Percentiles rank a stretch among this genome's conserved stretches.
Evolutionary conservation across 192 early-diverging fungal species (phyloP).

Genomic region (Coemansia asiatica): DNA sequence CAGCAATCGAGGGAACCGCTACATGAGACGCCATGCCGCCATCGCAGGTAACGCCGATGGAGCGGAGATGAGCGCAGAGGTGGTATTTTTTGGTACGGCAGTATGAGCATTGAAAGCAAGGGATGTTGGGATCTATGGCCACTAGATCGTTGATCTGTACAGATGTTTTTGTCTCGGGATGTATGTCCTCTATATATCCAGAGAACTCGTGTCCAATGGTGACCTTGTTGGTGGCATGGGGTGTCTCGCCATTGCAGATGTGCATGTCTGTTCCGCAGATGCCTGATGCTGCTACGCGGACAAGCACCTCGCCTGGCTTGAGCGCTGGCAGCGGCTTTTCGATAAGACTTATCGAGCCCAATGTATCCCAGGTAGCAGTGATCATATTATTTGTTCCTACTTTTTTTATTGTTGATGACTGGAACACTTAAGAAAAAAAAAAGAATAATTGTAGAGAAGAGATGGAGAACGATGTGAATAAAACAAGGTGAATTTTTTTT

Average conservation of each 20-base stretch:
- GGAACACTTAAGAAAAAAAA: no score
- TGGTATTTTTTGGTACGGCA: constrained; percentile 54
- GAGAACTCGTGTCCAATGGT: constrained; percentile 59
- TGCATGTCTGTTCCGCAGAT: constrained; percentile 60
- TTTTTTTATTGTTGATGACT: constrained; percentile 4
- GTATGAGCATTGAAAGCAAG: constrained; percentile 52
- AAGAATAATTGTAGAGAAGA: no score
- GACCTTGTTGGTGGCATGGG: constrained; percentile 45
- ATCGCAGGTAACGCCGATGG: constrained; percentile 55
- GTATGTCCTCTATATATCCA: constrained; percentile 52
- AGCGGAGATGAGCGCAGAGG: constrained; percentile 39
- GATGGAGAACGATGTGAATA: no score
- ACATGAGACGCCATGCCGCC: constrained; percentile 59
- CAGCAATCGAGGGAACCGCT: constrained; percentile 36
- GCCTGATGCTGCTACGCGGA: constrained; percentile 58
- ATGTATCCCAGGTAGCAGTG: constrained; percentile 52
- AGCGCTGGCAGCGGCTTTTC: constrained; percentile 37
- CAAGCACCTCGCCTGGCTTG: constrained; percentile 40
- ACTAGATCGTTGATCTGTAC: constrained; percentile 48
- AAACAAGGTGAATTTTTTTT: no score
- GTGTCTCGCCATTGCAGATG: constrained; percentile 59
- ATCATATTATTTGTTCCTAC: constrained; percentile 10
- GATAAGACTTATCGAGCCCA: constrained; percentile 43
- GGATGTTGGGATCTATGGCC: constrained; percentile 55
- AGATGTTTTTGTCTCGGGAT: constrained; percentile 22